Base-by-base conservation (phyloP, 163 green algal genomes). In the Scenedesmus sp. region DNA sequence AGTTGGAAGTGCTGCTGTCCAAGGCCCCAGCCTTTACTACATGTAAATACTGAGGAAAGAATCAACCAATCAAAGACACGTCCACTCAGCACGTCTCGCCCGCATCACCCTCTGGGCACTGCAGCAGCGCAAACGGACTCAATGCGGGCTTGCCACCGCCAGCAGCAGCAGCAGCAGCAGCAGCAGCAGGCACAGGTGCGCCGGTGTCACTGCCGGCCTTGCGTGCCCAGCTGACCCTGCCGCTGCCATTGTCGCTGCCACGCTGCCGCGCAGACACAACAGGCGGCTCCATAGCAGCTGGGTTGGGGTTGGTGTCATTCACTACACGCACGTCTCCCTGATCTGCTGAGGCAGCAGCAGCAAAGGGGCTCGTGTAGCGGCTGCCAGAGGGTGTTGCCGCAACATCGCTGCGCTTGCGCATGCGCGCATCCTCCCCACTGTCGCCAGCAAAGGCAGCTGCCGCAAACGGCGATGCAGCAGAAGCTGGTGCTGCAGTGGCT, bases 41-140 rank as follows among this genome's bases (percentile, higher is more conserved):
- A 52, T 52, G 52, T 79, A 5, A 79, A 6, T 79, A 23, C 46
- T 52, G 6, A 13, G 20, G 0, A 52, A 79, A 13, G 66, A 76
- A 79, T 15, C 20, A 46, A 79, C 20, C 70, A 79, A 2, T 46
- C 34, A 46, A 52, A 79, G 23, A 79, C 23, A n/a, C 70, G 52
- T 13, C 23, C 4, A 13, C 70, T 18, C 6, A 79, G 23, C 70
- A 79, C 70, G 12, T 52, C 23, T 52, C 70, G 70, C 4, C 23
- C 23, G 23, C 70, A 52, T 79, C 70, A 79, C 23, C 70, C 70
- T 79, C 4, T 23, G 70, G 23, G 70, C 70, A 79, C 60, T 92
- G 88, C 59, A 83, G 26, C 77, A 92, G 52, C 67, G 77, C 77
- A 92, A 88, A 92, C 4, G 88, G 88, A 57, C 88, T 92, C 2